phyloP scores from a whole-genome alignment of 345 rosid genomes.

The Murraya koenigii region DNA sequence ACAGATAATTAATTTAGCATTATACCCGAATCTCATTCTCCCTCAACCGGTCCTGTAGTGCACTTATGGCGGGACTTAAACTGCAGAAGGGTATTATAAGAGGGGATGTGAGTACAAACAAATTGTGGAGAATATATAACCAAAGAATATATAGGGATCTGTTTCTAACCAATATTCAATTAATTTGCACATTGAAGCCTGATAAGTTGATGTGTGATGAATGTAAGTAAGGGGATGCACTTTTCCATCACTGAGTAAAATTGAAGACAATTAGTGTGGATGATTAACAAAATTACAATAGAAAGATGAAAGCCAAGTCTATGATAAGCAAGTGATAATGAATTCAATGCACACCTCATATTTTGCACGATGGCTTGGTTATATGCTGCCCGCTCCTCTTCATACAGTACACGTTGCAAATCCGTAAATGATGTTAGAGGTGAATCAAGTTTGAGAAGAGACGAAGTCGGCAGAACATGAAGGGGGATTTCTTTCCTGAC shows the following conservation, averaged over 20 bases:
- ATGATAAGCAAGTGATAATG: background rate
- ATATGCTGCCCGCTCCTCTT: constrained; percentile 86
- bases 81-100: constrained; percentile 34
- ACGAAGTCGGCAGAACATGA: constrained; percentile 65
- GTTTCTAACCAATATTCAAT: constrained; percentile 87
- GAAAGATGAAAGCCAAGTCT: constrained; percentile 7
- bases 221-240: constrained; percentile 86
- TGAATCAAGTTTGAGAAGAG: constrained; percentile 68
- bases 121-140: constrained; percentile 6
- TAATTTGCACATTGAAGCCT: constrained; percentile 93
- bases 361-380: constrained; percentile 72
- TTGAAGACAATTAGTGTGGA: constrained; percentile 19
- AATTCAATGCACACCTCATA: constrained; percentile 47
- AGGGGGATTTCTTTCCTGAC: constrained; percentile 86
- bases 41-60: constrained; percentile 79
- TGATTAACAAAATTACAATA: background rate
- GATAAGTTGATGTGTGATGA: constrained; percentile 93
- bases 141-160: constrained; percentile 3
- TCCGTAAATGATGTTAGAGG: constrained; percentile 80
- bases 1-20: background rate
- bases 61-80: constrained; percentile 86
- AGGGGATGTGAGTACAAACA: constrained; percentile 16
- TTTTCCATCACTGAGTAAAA: constrained; percentile 59
- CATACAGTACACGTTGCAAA: constrained; percentile 80
- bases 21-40: constrained; percentile 91